Evolutionary conservation across 176 grass and related monocot species (phyloP).

Genomic region (Eragrostis nindensis): DNA sequence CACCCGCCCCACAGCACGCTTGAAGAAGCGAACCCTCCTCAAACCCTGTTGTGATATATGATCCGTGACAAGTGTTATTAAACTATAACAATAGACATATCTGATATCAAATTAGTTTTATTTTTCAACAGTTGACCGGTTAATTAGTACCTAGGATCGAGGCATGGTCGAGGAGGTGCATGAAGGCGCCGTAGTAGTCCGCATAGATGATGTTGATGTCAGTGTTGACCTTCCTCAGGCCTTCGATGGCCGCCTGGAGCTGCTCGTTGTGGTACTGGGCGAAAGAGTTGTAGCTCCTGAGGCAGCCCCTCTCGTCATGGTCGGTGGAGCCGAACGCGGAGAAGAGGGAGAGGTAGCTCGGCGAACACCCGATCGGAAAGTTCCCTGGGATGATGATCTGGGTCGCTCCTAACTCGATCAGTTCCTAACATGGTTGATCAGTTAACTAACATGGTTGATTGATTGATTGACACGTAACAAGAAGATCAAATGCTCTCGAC

Average conservation of each 20-base stretch:
- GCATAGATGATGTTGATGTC: constrained; percentile 68
- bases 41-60: constrained; percentile 74
- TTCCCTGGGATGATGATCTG: constrained; percentile 78
- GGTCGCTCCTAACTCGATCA: constrained; percentile 67
- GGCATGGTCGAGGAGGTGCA: constrained; percentile 70
- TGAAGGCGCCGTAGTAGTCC: constrained; percentile 81
- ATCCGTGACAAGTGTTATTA: not conserved
- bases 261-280: constrained; percentile 71
- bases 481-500: constrained; percentile 53
- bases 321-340: constrained; percentile 3
- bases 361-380: constrained; percentile 84
- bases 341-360: constrained; percentile 89
- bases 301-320: constrained; percentile 63
- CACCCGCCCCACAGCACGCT: constrained; percentile 72
- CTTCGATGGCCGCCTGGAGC: constrained; percentile 54
- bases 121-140: too few relatives aligned
- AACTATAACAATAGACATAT: too few relatives aligned
- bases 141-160: constrained; percentile 47
- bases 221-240: constrained; percentile 53
- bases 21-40: constrained; percentile 50
- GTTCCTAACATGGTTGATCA: constrained; percentile 41
- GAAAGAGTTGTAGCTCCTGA: constrained; percentile 80
- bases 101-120: not conserved
- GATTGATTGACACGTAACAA: not conserved
- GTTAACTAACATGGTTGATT: not conserved